Evolutionary conservation across 164 flowering plant species (phyloP), one percentile per base, ranked within the genome.

Genomic region (Magnolia kwangsiensis): DNA sequence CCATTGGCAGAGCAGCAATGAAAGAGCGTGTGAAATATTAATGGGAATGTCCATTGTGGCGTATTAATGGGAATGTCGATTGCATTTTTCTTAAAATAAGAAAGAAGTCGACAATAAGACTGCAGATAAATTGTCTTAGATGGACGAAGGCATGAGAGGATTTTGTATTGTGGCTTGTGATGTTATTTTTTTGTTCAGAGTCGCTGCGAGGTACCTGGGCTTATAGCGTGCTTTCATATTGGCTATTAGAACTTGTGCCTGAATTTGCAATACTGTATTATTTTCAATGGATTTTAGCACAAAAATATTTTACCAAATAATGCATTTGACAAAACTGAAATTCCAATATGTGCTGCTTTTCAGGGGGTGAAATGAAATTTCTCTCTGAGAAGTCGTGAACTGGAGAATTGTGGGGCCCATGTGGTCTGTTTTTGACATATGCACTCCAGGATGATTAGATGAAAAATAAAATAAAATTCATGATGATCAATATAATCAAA

Each of bases 251-350:
- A 72, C 78, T 74, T 20, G 76, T 75, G 64, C 74, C 63, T 63
- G 66, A 72, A 76, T 73, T 59, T 73, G 69, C 74, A 78, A 29
- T 76, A 78, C 64, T 61, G 69, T 78, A 74, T 78, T 69, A 50
- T 78, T 74, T 68, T 21, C 37, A 37, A 37, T 37, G 45, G 45
- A 37, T 37, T 37, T 37, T 37, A 37, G 45, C 45, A 37, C 45
- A 37, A 37, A 37, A 37, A 3, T 37, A 37, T 37, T 37, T 37
- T 37, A 37, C 45, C 7, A 37, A 37, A 37, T 37, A 37, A 37
- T 37, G 45, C 45, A 3, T 37, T 37, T 37, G 45, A 37, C 45
- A 37, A 37, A 37, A 37, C 45, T 37, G 45, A 4, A 37, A 37
- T 37, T 37, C 45, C 45, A 37, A 37, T 3, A 37, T 3, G 45